Conservation (phyloP, 805 yeast species). For the Cyberlindnera euphorbiae region DNA sequence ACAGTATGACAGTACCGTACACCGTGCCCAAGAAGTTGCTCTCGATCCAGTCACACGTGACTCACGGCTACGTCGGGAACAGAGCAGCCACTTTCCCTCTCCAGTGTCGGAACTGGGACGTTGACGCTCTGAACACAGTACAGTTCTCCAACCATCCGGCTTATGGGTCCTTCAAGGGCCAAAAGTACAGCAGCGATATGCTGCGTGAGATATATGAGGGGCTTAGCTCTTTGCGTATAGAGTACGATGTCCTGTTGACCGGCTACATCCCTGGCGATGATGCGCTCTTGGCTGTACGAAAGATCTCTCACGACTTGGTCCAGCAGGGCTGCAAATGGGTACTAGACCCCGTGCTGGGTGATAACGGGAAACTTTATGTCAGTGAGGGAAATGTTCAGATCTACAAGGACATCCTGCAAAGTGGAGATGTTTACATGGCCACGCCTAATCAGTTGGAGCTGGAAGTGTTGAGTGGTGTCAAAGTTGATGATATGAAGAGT, state of each 20-base stretch:
- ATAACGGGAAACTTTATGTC: constrained; percentile 80
- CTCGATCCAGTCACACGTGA: constrained; percentile 84
- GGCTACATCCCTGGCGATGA: constrained; percentile 74
- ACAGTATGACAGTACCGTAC: neutral
- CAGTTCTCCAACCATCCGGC: constrained; percentile 93
- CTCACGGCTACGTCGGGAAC: constrained; percentile 94
- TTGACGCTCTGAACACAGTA: constrained; percentile 83
- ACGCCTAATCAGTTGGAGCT: constrained; percentile 78
- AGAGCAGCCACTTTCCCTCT: constrained; percentile 87
- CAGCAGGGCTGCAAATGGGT: constrained; percentile 46
- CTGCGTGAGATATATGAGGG: constrained; percentile 52
- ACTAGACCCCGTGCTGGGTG: constrained; percentile 91
- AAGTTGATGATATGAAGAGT: constrained; percentile 34
- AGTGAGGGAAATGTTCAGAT: constrained; percentile 47
- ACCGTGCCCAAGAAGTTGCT: constrained; percentile 28
- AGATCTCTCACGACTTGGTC: constrained; percentile 33
- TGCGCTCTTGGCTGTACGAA: constrained; percentile 46
- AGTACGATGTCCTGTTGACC: constrained; percentile 64
- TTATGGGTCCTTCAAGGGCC: constrained; percentile 64
- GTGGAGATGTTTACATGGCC: constrained; percentile 42
- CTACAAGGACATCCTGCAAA: constrained; percentile 42
- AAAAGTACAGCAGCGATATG: constrained; percentile 39
- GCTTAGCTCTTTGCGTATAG: constrained; percentile 39
- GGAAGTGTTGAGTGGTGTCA: constrained; percentile 49
- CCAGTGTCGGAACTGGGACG: constrained; percentile 88